Base-by-base conservation (phyloP, 2,329 filamentous ascomycete species). In the Dactylellina sp. region DNA sequence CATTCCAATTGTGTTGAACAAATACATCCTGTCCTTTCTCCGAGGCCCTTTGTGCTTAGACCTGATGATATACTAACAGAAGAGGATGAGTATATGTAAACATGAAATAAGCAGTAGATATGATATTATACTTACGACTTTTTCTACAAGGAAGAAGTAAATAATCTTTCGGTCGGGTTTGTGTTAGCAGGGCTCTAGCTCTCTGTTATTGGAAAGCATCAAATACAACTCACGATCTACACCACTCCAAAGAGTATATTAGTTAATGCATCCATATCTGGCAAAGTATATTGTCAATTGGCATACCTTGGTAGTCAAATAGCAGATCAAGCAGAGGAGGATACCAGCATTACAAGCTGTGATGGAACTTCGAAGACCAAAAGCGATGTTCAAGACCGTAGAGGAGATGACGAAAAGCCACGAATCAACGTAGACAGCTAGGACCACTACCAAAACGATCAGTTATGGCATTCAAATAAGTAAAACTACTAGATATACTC, bases 101-200 rank as follows among this genome's bases (percentile, higher is more conserved):
- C 35, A 0, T 28, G 22, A 37, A 46, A 16, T 16, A 50, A 6
- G 24, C 2, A 16, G 49, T 32, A 20, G 6, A 4, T 18, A 14
- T 11, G 5, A 1, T 14, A 16, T 20, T 11, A 2, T 42, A 80
- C 84, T 78, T 80, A 87, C 86, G 46, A 85, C 87, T 80, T 87
- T 88, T 78, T 89, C 88, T 0, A 88, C 87, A 1, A 89, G 81
- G 78, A 89, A 89, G 24, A 87, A 82, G 77, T 89, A 89, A n/a
- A 89, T 86, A 44, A 74, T 74, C 65, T 71, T 49, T 24, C 20
- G 89, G 80, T 81, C 85, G 72, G 9, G n/a, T 20, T 18, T 25
- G 11, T 20, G 56, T 76, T 60, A 76, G 71, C n/a, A n/a, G 28
- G 9, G 9, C 28, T 32, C 4, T 32, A 32, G 4, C 9, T 32